phyloP scores from a whole-genome alignment of 2,329 filamentous ascomycete genomes.

The Periconia macrospinosa region DNA sequence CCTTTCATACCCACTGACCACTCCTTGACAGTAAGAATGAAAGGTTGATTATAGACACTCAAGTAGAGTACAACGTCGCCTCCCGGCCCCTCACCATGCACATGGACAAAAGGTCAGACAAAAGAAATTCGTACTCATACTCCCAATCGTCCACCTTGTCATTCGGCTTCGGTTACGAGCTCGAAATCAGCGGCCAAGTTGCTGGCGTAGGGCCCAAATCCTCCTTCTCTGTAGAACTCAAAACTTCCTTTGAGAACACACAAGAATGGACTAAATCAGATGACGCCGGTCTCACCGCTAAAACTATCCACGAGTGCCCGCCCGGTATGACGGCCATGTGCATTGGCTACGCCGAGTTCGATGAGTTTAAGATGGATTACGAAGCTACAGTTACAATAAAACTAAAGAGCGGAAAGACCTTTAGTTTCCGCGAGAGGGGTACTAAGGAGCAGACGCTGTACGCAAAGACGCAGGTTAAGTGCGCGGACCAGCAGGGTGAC shows the following conservation, averaged over 20 bases:
- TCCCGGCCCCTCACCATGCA: background rate
- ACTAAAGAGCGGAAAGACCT: conserved; percentile 3
- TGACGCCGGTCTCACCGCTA: background rate
- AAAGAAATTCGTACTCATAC: background rate
- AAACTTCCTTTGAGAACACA: background rate
- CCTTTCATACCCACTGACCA: background rate
- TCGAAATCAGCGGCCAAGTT: conserved; percentile 8
- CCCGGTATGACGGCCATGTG: conserved; percentile 3
- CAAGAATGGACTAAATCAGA: background rate
- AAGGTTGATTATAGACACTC: background rate
- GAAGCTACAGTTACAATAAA: conserved; percentile 1
- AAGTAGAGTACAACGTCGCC: background rate
- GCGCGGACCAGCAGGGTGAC: conserved; percentile 5
- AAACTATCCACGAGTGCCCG: background rate
- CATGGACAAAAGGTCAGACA: background rate
- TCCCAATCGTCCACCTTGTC: background rate
- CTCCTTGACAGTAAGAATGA: conserved; percentile 2
- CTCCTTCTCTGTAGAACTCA: background rate
- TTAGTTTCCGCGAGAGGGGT: conserved; percentile 3
- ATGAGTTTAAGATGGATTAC: conserved; percentile 2
- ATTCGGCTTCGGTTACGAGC: conserved; percentile 1
- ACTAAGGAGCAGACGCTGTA: background rate
- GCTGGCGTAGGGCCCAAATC: conserved; percentile 4
- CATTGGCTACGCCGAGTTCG: background rate
- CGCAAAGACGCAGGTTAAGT: background rate